These are phyloP conservation scores for Tricholoma matsutake DNA, from an alignment of 768 basidiomycete genomes.

Conservation along the genomic window DNA sequence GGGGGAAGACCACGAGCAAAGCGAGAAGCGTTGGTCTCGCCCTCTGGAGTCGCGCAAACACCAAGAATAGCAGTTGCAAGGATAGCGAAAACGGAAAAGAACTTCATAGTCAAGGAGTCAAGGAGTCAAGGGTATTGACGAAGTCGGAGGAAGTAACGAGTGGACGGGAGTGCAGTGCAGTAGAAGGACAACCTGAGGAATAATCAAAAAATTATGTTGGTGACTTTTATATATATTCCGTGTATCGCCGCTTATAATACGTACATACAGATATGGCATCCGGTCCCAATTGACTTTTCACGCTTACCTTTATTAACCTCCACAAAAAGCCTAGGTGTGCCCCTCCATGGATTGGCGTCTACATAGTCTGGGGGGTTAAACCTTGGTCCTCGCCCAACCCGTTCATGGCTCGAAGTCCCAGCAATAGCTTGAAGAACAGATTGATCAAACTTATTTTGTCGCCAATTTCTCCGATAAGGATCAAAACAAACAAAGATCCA, in stretches of 20 bases:
- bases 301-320: background rate
- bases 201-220: background rate
- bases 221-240: background rate
- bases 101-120: slow-evolving; percentile 32
- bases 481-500: background rate
- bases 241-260: background rate
- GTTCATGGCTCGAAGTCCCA: background rate
- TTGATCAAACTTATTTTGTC: background rate
- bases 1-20: slow-evolving; percentile 52
- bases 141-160: slow-evolving; percentile 11
- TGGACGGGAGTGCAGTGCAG: slow-evolving; percentile 9
- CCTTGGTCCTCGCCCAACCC: no score
- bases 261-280: background rate
- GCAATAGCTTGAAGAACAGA: background rate
- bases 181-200: slow-evolving; percentile 10
- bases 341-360: no score
- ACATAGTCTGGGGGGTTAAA: no score
- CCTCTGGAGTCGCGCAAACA: slow-evolving; percentile 32
- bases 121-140: slow-evolving; percentile 1
- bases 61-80: slow-evolving; percentile 34
- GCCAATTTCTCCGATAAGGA: no score
- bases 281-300: background rate
- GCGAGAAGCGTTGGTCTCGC: slow-evolving; percentile 50
- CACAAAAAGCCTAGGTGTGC: background rate
- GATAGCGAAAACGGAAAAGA: slow-evolving; percentile 36